These are phyloP conservation scores for Globisporangium yorkense DNA, from an alignment of 352 stramenopile species.

Conservation along the genomic window DNA sequence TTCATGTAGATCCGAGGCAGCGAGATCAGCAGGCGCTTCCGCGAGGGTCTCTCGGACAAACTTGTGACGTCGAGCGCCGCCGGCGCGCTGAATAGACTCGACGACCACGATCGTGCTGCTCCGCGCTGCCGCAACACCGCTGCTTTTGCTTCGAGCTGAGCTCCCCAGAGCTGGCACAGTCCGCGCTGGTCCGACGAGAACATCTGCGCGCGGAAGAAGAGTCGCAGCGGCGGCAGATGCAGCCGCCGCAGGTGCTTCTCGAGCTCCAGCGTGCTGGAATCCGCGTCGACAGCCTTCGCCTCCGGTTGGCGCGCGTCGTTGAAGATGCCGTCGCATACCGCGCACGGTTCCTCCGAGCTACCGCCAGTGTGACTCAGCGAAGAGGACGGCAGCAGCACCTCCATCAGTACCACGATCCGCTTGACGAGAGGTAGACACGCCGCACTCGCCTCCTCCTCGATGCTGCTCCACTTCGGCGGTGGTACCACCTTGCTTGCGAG, in stretches of 20 bases:
- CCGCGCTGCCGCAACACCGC: slow-evolving; percentile 38
- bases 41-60: too few species aligned
- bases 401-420: slow-evolving; percentile 54
- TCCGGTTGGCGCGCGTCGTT: slow-evolving; percentile 8
- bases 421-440: slow-evolving; percentile 53
- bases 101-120: too few species aligned
- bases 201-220: slow-evolving; percentile 60
- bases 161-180: slow-evolving; percentile 67
- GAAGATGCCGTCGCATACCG: slow-evolving; percentile 65
- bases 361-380: not conserved
- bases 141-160: slow-evolving; percentile 66
- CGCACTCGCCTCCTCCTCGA: slow-evolving; percentile 40
- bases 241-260: slow-evolving; percentile 45
- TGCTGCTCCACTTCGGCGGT: slow-evolving; percentile 3
- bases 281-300: not conserved
- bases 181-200: slow-evolving; percentile 51
- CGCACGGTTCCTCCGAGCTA: slow-evolving; percentile 22
- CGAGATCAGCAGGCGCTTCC: slow-evolving; percentile 24
- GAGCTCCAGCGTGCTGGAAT: slow-evolving; percentile 14
- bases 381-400: slow-evolving; percentile 34
- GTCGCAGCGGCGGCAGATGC: slow-evolving; percentile 57
- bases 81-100: too few species aligned
- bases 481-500: slow-evolving; percentile 10
- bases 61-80: too few species aligned
- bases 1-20: slow-evolving; percentile 79